These are phyloP conservation scores for Marchantia paleacea DNA, from an alignment of 225 moss, liverwort and hornwort genomes.

Conservation along the genomic window DNA sequence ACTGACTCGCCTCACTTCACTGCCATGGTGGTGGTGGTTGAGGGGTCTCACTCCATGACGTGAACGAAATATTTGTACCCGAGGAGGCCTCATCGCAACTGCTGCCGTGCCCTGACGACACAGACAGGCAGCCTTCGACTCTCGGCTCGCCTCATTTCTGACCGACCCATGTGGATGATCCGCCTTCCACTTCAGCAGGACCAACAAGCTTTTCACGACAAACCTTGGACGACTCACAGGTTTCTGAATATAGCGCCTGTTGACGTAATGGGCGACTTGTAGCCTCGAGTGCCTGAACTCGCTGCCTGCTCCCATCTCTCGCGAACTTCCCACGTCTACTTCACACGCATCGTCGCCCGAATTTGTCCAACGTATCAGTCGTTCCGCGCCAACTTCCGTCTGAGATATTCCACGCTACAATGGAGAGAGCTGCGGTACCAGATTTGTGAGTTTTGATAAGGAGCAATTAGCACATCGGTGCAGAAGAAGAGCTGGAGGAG, in stretches of 20 bases:
- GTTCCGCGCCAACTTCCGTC: neutral
- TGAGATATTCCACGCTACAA: neutral
- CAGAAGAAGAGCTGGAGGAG: neutral
- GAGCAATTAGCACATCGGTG: neutral
- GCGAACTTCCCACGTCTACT: neutral
- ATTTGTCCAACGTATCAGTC: neutral
- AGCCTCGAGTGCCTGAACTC: neutral
- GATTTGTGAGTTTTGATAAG: neutral
- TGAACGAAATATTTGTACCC: neutral
- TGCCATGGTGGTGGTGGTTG: neutral
- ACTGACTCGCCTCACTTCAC: too few relatives aligned
- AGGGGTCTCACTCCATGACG: neutral
- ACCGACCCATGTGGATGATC: neutral
- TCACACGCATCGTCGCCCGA: neutral
- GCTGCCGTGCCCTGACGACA: neutral
- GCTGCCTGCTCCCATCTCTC: too few relatives aligned
- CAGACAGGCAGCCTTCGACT: neutral
- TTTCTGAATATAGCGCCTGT: neutral
- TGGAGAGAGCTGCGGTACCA: slow-evolving; percentile 1
- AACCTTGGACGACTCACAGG: neutral
- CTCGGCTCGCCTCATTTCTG: neutral
- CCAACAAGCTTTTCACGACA: neutral
- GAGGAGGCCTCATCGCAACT: neutral
- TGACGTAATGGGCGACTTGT: neutral
- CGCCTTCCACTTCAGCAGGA: neutral